Evolutionary conservation across 257 asterid species (phyloP).

Genomic region (Lithospermum erythrorhizon): DNA sequence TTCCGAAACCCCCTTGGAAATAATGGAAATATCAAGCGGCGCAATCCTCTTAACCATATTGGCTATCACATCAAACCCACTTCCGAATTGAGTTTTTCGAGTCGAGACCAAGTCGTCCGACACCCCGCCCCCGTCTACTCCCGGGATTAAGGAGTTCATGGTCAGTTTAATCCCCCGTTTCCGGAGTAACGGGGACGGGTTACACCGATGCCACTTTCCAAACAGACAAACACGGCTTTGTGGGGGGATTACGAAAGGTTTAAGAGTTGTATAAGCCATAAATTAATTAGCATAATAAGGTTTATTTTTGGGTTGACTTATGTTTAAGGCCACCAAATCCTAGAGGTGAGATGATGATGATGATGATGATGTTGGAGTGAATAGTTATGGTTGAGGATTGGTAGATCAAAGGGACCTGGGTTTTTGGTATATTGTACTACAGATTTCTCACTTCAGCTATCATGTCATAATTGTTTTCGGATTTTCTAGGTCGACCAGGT

Average conservation of each 20-base stretch:
- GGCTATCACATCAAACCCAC: slow-evolving; percentile 83
- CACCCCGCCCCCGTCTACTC: slow-evolving; percentile 95
- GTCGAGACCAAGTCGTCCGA: slow-evolving; percentile 94
- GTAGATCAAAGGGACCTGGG: no score
- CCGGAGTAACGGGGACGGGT: background rate
- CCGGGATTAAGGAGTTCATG: slow-evolving; percentile 60
- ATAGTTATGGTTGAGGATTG: no score
- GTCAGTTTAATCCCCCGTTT: slow-evolving; percentile 26
- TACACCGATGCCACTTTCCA: no score
- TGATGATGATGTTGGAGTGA: no score
- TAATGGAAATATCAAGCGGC: slow-evolving; percentile 79
- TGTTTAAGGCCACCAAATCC: no score
- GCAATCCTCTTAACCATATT: slow-evolving; percentile 78
- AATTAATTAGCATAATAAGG: background rate
- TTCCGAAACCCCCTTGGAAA: slow-evolving; percentile 76
- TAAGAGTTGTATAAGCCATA: background rate
- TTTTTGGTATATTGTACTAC: no score
- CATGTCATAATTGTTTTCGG: no score
- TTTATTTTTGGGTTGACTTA: no score
- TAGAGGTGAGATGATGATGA: no score
- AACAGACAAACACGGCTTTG: no score
- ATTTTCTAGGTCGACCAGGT: no score
- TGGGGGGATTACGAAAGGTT: background rate
- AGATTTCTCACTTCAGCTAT: no score
- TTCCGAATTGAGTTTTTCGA: slow-evolving; percentile 56